Evolutionary conservation across 1,139 yeast genomes (phyloP).

Genomic region (Meyerozyma guilliermondii): DNA sequence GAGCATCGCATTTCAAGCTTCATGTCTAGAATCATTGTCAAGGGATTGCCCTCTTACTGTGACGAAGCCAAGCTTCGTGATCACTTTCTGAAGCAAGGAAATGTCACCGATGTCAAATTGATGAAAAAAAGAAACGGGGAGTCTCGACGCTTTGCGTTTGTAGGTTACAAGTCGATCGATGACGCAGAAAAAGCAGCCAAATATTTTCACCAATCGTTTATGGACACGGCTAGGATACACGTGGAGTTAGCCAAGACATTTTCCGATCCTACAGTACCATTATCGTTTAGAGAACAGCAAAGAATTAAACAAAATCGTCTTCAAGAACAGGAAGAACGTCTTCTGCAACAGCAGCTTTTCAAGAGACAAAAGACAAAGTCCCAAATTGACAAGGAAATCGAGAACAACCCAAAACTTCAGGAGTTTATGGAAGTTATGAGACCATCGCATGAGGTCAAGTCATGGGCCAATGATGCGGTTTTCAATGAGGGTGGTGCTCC

Average conservation of each 20-base stretch:
- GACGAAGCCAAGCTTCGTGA: slow-evolving; percentile 70
- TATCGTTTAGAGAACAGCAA: slow-evolving; percentile 61
- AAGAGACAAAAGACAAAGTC: slow-evolving; percentile 23
- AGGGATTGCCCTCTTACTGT: slow-evolving; percentile 78
- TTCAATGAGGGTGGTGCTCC: slow-evolving; percentile 54
- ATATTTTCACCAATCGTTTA: slow-evolving; percentile 71
- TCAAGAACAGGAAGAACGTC: slow-evolving; percentile 49
- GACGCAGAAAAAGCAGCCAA: slow-evolving; percentile 79
- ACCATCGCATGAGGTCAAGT: slow-evolving; percentile 56
- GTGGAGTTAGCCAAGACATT: slow-evolving; percentile 83
- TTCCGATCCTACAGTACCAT: slow-evolving; percentile 77
- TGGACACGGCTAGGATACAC: slow-evolving; percentile 75
- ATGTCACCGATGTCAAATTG: slow-evolving; percentile 83
- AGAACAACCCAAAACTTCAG: slow-evolving; percentile 59
- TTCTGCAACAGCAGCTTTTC: slow-evolving; percentile 37
- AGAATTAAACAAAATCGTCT: slow-evolving; percentile 51
- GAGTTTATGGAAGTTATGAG: slow-evolving; percentile 85
- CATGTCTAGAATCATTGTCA: slow-evolving; percentile 95
- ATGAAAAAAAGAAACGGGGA: slow-evolving; percentile 79
- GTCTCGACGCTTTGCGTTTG: slow-evolving; percentile 88
- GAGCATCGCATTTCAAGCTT: background rate
- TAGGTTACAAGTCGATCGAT: slow-evolving; percentile 68
- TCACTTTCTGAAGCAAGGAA: slow-evolving; percentile 60
- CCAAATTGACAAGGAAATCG: slow-evolving; percentile 52
- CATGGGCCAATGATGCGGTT: slow-evolving; percentile 74